Evolutionary conservation across 2,329 filamentous ascomycete species (phyloP).

Genomic region (Colletotrichum horii): DNA sequence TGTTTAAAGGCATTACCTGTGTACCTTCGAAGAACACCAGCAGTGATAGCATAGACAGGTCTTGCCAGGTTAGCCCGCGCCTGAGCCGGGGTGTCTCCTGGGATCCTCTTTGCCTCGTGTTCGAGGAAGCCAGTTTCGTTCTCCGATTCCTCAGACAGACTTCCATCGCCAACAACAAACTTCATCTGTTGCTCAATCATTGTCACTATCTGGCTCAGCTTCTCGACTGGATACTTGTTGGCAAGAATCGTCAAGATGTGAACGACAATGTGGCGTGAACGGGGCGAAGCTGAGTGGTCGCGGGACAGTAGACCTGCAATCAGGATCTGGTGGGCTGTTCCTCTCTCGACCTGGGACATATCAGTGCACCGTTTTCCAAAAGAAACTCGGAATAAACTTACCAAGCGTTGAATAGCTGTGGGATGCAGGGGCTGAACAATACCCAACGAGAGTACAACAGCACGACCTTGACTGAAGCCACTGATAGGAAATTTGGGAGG

Average conservation of each 20-base stretch:
- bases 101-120: neutral
- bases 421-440: constrained; percentile 42
- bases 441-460: constrained; percentile 39
- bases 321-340: constrained; percentile 34
- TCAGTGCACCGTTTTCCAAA: neutral
- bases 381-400: constrained; percentile 25
- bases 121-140: constrained; percentile 5
- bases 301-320: constrained; percentile 24
- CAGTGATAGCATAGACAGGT: constrained; percentile 37
- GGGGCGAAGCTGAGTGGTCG: constrained; percentile 26
- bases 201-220: constrained; percentile 16
- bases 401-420: constrained; percentile 36
- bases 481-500: constrained; percentile 21
- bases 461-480: constrained; percentile 16
- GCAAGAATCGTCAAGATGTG: constrained; percentile 45
- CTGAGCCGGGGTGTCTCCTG: neutral
- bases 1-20: constrained; percentile 41
- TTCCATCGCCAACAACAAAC: neutral
- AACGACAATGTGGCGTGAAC: constrained; percentile 29
- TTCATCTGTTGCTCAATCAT: constrained; percentile 27
- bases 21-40: constrained; percentile 43
- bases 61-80: constrained; percentile 6
- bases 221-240: constrained; percentile 50
- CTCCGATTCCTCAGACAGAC: constrained; percentile 13
- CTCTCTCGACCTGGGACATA: constrained; percentile 38